Base-by-base conservation (phyloP, 768 basidiomycete genomes). In the Guyanaporus albipodus region DNA sequence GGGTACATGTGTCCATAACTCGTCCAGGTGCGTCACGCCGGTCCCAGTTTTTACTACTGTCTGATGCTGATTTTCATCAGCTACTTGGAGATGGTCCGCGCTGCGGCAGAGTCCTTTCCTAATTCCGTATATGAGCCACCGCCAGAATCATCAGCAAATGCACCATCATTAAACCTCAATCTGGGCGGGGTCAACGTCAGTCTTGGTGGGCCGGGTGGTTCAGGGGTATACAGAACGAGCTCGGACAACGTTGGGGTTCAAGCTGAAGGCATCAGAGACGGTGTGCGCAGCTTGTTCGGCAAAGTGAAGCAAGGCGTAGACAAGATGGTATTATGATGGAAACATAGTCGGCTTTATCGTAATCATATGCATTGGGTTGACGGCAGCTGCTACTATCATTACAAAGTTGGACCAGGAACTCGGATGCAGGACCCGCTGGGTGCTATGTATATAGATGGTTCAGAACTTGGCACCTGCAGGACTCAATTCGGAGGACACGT, bases 1-100 rank as follows among this genome's bases (percentile, higher is more conserved):
- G 2, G 95, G 96, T 14, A 97, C 93, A 29, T 94, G 87, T 55
- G 78, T 99, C 11, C 94, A 96, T 64, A 98, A 97, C 61, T 96
- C 95, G 4, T 83, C 84, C 21, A 88, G 85, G 92, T 95, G 68
- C 31, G 78, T 53, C 24, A 22, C 38, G 23, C 23, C 27, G 32
- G 18, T 33, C 9, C 29, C 19, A 9, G n/a, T 27, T 42, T 11
- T 38, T 23, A 18, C 28, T 6, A 28, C 6, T 34, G 41, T 36
- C 18, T 18, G 9, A 23, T 49, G 32, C 33, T 52, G 39, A 49
- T 9, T 39, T 59, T 23, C 56, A 27, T 11, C 50, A 94, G 91
- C 51, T 96, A 89, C 68, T 69, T 97, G 33, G 86, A 91, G 55
- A 95, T 96, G 92, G 70, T 96, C 35, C 80, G 83, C 38, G 72